A percentile compares a stretch with the other conserved stretches of the same genome.
Conservation (phyloP, 1,284 basidiomycete species). For the Cystobasidium sp. region DNA sequence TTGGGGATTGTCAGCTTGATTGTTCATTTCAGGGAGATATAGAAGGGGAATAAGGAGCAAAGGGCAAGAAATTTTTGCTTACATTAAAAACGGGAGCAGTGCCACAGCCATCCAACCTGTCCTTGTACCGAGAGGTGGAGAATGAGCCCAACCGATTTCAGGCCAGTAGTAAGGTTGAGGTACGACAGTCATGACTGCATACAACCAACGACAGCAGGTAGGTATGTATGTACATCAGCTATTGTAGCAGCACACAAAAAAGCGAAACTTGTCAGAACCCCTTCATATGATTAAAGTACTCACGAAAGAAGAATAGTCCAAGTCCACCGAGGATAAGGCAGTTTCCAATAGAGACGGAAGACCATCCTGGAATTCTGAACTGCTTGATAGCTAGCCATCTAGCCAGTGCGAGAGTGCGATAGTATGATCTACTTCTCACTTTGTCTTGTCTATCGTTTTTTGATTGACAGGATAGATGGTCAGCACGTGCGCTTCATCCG, state of each 20-base stretch:
- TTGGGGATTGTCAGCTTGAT: no score
- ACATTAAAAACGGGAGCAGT: conserved; percentile 31
- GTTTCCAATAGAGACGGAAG: conserved; percentile 25
- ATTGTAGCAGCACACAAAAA: background rate
- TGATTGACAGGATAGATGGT: background rate
- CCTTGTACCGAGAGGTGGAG: conserved; percentile 38
- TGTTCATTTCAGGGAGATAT: no score
- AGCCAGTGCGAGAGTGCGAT: conserved; percentile 21
- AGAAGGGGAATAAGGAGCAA: background rate
- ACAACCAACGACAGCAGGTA: background rate
- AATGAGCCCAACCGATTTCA: conserved; percentile 20
- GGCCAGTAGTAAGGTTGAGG: conserved; percentile 43
- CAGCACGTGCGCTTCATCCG: background rate
- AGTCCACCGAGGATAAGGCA: conserved; percentile 21
- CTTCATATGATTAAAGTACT: background rate
- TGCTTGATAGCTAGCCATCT: conserved; percentile 25
- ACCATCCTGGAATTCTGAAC: conserved; percentile 32
- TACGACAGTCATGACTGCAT: conserved; percentile 32
- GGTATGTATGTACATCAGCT: background rate
- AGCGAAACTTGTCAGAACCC: background rate
- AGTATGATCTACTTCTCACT: background rate
- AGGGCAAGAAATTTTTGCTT: background rate
- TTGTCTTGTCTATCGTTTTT: background rate
- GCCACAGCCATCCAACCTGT: conserved; percentile 40
- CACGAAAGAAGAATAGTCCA: conserved; percentile 36